Evolutionary conservation across 345 rosid species (phyloP).

Genomic region (Tarenaya hassleriana): DNA sequence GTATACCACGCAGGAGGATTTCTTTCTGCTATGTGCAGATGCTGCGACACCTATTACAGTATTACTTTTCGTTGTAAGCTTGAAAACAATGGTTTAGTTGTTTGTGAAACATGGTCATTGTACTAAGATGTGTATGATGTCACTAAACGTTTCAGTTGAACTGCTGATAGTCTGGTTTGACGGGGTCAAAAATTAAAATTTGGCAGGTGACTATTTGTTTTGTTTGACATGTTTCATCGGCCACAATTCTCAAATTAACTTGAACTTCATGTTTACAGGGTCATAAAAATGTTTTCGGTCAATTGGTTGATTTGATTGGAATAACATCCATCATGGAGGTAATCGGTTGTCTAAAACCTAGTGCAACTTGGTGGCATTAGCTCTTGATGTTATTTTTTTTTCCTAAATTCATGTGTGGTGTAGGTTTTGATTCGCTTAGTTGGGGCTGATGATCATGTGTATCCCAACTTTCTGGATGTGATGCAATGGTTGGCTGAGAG

Average conservation of each 20-base stretch:
- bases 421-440: conserved; percentile 96
- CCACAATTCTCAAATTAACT: conserved; percentile 20
- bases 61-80: neutral
- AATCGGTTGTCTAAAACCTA: conserved; percentile 19
- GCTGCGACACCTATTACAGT: neutral
- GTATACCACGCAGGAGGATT: no score
- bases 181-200: neutral
- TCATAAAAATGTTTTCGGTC: conserved; percentile 77
- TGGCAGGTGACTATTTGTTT: neutral
- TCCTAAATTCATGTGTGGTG: conserved; percentile 7
- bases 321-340: conserved; percentile 99
- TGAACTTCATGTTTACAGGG: conserved; percentile 43
- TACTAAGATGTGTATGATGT: conserved; percentile 2
- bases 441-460: conserved; percentile 93
- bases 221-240: conserved; percentile 10
- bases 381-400: conserved; percentile 17
- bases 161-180: neutral
- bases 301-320: conserved; percentile 94
- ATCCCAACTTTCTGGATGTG: conserved; percentile 91
- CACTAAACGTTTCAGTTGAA: conserved; percentile 1
- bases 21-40: conserved; percentile 5
- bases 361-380: conserved; percentile 19
- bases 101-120: neutral
- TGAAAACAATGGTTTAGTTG: neutral
- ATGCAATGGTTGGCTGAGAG: conserved; percentile 98